Conservation (phyloP, 140 eudicot genomes). For the Flaveria floridana region DNA sequence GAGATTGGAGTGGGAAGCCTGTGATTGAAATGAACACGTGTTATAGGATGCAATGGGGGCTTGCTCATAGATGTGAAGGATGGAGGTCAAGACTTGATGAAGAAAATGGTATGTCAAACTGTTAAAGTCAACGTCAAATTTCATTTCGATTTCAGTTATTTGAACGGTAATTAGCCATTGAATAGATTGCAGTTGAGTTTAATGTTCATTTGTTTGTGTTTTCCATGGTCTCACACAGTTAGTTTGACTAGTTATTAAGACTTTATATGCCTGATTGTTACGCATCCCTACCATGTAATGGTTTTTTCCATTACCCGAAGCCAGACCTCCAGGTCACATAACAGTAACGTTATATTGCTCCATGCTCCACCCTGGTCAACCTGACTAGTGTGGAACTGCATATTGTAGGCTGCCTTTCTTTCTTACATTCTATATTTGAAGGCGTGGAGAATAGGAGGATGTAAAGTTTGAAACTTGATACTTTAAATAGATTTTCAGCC, state of each 20-base stretch:
- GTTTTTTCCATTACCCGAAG: no score
- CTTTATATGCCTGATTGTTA: neutral
- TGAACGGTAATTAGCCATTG: neutral
- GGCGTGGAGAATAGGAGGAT: neutral
- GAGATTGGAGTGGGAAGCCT: conserved; percentile 70
- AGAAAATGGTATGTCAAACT: conserved; percentile 67
- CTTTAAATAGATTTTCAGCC: conserved; percentile 12
- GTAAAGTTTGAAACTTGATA: conserved; percentile 17
- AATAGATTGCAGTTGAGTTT: neutral
- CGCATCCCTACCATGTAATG: no score
- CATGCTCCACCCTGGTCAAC: no score
- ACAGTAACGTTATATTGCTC: no score
- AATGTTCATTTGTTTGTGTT: neutral
- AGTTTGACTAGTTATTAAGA: neutral
- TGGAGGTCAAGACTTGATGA: conserved; percentile 77
- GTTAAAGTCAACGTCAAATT: neutral
- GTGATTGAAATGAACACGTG: conserved; percentile 90
- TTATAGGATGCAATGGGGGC: conserved; percentile 95
- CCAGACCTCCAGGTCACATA: no score
- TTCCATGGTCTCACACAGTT: no score
- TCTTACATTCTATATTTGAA: conserved; percentile 3
- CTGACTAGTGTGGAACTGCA: neutral
- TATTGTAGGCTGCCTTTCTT: neutral
- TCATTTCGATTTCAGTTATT: conserved; percentile 3
- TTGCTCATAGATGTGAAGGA: conserved; percentile 77